Conservation (phyloP, 805 yeast species). For the Metschnikowia similis region DNA sequence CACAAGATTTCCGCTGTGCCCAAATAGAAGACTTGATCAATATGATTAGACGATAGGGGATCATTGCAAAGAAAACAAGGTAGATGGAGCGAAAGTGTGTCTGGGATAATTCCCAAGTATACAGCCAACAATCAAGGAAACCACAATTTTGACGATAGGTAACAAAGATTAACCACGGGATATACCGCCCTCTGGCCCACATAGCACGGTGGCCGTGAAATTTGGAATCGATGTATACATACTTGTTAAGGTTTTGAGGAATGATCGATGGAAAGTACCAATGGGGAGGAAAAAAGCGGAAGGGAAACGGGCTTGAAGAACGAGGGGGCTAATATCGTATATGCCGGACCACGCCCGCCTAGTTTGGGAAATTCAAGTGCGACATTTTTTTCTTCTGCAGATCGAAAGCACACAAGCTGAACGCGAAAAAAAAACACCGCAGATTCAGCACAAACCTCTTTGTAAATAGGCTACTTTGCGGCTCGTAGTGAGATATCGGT, state of each 20-base stretch:
- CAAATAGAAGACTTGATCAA: background rate
- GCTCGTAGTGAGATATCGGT: background rate
- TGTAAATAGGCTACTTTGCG: background rate
- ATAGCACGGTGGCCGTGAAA: background rate
- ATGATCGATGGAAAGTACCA: slow-evolving; percentile 5
- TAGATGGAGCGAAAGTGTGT: background rate
- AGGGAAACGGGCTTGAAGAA: slow-evolving; percentile 2
- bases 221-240: background rate
- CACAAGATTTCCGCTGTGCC: background rate
- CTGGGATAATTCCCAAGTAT: background rate
- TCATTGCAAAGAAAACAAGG: background rate
- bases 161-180: background rate
- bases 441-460: background rate
- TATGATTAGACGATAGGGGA: background rate
- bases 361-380: slow-evolving; percentile 5
- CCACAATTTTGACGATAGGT: background rate
- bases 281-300: slow-evolving; percentile 5
- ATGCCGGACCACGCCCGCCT: slow-evolving; percentile 3
- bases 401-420: background rate
- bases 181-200: background rate
- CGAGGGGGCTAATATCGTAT: slow-evolving; percentile 2
- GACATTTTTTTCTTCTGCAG: slow-evolving; percentile 6
- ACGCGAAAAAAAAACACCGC: slow-evolving; percentile 1
- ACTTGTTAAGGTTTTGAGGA: slow-evolving; percentile 2
- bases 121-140: background rate